Percentiles rank a stretch among this genome's conserved stretches.
Evolutionary conservation across 1,284 basidiomycete species (phyloP).

Genomic region (Ustilago sp.): DNA sequence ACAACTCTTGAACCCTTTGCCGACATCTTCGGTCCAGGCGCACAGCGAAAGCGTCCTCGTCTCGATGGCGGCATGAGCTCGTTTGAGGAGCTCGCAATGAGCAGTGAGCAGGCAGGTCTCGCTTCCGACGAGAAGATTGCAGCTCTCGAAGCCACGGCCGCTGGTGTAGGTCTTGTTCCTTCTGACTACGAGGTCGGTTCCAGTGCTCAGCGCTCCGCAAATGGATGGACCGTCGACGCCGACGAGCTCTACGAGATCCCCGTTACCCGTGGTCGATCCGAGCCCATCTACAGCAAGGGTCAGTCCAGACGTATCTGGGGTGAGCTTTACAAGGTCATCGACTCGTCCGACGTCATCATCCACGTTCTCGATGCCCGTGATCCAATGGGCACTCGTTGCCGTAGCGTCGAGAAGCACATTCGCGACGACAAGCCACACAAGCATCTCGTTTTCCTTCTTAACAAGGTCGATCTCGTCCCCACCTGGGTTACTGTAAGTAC

Average conservation of each 20-base stretch:
- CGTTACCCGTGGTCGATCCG: conserved; percentile 66
- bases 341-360: conserved; percentile 95
- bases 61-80: conserved; percentile 63
- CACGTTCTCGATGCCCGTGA: conserved; percentile 97
- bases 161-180: conserved; percentile 64
- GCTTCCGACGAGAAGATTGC: conserved; percentile 59
- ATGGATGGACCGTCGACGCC: conserved; percentile 54
- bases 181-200: conserved; percentile 66
- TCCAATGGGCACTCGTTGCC: conserved; percentile 95
- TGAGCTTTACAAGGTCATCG: conserved; percentile 99
- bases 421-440: conserved; percentile 97
- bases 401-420: conserved; percentile 92
- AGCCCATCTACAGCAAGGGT: conserved; percentile 68
- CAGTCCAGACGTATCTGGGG: conserved; percentile 82
- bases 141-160: conserved; percentile 55
- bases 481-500: conserved; percentile 96
- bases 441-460: conserved; percentile 94
- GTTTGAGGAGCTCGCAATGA: conserved; percentile 65
- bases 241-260: conserved; percentile 66
- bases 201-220: conserved; percentile 54
- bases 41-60: conserved; percentile 67
- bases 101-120: conserved; percentile 51
- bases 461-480: conserved; percentile 98
- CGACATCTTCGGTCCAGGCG: conserved; percentile 66
- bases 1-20: conserved; percentile 65